These are phyloP conservation scores for Xylaria sp. DNA, from an alignment of 2,329 filamentous ascomycete species.

Conservation along the genomic window DNA sequence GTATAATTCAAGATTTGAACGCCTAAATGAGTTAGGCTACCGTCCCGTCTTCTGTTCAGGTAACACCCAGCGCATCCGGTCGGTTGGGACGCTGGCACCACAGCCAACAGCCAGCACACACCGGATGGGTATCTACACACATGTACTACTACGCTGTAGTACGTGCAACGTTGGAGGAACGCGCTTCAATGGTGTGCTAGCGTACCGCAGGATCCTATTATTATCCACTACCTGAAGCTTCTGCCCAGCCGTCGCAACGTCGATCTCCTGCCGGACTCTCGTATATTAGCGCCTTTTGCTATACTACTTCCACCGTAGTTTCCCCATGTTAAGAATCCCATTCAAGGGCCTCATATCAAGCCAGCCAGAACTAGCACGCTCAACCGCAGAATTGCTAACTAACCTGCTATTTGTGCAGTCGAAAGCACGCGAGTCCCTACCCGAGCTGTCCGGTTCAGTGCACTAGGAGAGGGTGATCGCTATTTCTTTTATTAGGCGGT, in stretches of 20 bases:
- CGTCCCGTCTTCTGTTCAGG: constrained; percentile 15
- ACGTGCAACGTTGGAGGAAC: not conserved
- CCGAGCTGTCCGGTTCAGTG: not conserved
- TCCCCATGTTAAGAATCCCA: not conserved
- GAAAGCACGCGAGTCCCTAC: not conserved
- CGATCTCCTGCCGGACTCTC: constrained; percentile 11
- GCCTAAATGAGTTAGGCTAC: constrained; percentile 19
- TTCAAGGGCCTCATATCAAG: not conserved
- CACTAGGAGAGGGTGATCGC: constrained; percentile 1
- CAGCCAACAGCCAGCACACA: not conserved
- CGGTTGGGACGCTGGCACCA: constrained; percentile 9
- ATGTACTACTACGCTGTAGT: not conserved
- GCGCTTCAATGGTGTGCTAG: not conserved
- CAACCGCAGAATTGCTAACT: not conserved
- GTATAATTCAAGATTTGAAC: constrained; percentile 4
- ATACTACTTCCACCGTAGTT: too few species aligned
- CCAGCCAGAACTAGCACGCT: not conserved
- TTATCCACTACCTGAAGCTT: constrained; percentile 4
- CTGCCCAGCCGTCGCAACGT: not conserved
- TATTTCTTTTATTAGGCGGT: constrained; percentile 1
- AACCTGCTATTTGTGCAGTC: not conserved
- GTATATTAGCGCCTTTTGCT: constrained; percentile 3
- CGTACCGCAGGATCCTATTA: constrained; percentile 9
- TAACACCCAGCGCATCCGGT: constrained; percentile 20
- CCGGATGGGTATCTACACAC: not conserved